phyloP scores from a whole-genome alignment of 768 basidiomycete species.

The Fibroporia radiculosa region DNA sequence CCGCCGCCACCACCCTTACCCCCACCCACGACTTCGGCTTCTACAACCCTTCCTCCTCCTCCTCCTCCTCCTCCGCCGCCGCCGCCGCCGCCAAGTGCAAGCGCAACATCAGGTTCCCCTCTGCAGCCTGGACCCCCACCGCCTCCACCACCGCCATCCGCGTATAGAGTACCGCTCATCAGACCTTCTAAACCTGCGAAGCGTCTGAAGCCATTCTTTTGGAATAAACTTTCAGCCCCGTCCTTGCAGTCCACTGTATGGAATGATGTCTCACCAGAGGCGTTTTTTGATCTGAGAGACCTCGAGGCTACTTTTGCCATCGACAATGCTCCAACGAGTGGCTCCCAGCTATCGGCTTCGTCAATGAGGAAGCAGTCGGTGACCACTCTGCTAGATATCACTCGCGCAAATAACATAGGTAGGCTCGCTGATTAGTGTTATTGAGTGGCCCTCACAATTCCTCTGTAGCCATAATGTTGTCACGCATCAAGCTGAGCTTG shows the following conservation, averaged over 20 bases:
- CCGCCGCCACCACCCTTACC: slow-evolving; percentile 13
- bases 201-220: slow-evolving; percentile 80
- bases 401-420: slow-evolving; percentile 82
- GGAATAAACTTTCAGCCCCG: slow-evolving; percentile 65
- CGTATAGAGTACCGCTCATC: slow-evolving; percentile 5
- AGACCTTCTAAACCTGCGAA: slow-evolving; percentile 39
- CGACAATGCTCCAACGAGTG: slow-evolving; percentile 34
- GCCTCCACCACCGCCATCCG: slow-evolving; percentile 34
- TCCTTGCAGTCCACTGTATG: slow-evolving; percentile 54
- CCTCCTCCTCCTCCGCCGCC: slow-evolving; percentile 17
- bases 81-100: slow-evolving; percentile 11
- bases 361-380: slow-evolving; percentile 50
- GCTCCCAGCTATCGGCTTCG: slow-evolving; percentile 32
- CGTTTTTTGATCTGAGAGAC: slow-evolving; percentile 56
- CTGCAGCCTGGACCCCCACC: slow-evolving; percentile 26
- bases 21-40: slow-evolving; percentile 17
- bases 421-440: slow-evolving; percentile 13
- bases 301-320: slow-evolving; percentile 69
- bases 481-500: slow-evolving; percentile 58
- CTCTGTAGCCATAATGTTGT: slow-evolving; percentile 72
- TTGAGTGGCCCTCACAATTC: neutral
- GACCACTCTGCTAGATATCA: slow-evolving; percentile 70
- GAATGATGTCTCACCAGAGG: slow-evolving; percentile 41
- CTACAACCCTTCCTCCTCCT: slow-evolving; percentile 31
- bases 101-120: slow-evolving; percentile 30